Percentiles rank a stretch among this genome's conserved stretches.
These are phyloP conservation scores for Didymella segeticola DNA, from an alignment of 2,329 filamentous ascomycete species.

Conservation along the genomic window DNA sequence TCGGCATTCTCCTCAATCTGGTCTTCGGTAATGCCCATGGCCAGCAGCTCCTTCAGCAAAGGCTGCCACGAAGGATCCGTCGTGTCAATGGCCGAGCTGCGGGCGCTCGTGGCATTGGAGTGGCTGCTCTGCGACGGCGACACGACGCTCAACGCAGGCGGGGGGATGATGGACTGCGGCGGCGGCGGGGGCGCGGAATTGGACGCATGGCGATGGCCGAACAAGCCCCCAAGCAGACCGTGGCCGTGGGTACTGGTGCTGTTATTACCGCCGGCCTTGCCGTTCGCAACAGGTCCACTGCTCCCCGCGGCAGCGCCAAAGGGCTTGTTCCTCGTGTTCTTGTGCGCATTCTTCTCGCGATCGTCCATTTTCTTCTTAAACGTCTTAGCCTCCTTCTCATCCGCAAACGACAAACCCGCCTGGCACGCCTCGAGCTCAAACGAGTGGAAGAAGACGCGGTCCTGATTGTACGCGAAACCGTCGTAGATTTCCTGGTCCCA, in stretches of 20 bases:
- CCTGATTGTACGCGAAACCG: conserved; percentile 92
- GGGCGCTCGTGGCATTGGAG: conserved; percentile 43
- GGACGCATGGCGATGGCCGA: conserved; percentile 57
- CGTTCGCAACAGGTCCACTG: conserved; percentile 34
- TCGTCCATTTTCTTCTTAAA: conserved; percentile 99
- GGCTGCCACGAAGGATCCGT: conserved; percentile 68
- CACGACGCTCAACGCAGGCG: conserved; percentile 51
- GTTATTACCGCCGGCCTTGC: no score
- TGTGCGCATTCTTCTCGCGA: conserved; percentile 92
- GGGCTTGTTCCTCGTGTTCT: conserved; percentile 79
- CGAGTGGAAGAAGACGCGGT: conserved; percentile 95
- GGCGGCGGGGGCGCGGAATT: conserved; percentile 50
- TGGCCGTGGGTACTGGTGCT: conserved; percentile 50
- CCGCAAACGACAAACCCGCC: conserved; percentile 88
- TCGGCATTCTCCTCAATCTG: conserved; percentile 71
- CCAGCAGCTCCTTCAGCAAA: conserved; percentile 65
- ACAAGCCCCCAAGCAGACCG: conserved; percentile 60
- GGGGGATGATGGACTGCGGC: conserved; percentile 59
- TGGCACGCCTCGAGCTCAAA: conserved; percentile 95
- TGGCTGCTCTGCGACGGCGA: conserved; percentile 47
- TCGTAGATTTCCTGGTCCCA: conserved; percentile 89
- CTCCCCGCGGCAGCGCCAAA: conserved; percentile 60
- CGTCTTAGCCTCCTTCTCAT: conserved; percentile 96
- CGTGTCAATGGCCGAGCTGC: conserved; percentile 62
- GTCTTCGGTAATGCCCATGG: conserved; percentile 72